phyloP scores from a whole-genome alignment of 305 asterid species.

The Petunia hybrid region DNA sequence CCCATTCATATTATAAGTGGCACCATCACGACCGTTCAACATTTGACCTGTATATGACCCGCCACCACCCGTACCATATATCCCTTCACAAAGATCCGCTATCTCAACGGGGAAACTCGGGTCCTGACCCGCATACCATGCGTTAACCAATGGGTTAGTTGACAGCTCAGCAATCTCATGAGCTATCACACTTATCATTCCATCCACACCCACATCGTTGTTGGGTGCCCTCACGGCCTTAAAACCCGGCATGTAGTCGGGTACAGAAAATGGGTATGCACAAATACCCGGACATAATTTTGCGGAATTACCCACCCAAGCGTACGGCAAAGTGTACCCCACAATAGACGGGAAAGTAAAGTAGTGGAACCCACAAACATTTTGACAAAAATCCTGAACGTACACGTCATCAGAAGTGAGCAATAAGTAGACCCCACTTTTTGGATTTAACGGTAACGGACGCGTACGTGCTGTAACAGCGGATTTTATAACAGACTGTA shows the following conservation, averaged over 20 bases:
- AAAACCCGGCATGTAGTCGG: conserved; percentile 51
- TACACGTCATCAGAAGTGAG: conserved; percentile 73
- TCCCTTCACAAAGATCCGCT: conserved; percentile 71
- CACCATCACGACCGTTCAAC: conserved; percentile 61
- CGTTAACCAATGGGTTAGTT: conserved; percentile 61
- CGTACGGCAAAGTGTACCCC: conserved; percentile 68
- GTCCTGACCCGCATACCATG: conserved; percentile 69
- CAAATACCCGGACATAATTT: conserved; percentile 57
- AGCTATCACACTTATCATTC: conserved; percentile 65
- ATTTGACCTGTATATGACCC: conserved; percentile 69
- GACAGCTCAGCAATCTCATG: conserved; percentile 67
- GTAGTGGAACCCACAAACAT: conserved; percentile 76
- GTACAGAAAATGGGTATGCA: conserved; percentile 64
- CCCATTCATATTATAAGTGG: conserved; percentile 65
- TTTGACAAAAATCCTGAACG: conserved; percentile 74
- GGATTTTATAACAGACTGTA: conserved; percentile 67
- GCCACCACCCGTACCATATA: conserved; percentile 65
- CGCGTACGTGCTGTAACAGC: conserved; percentile 66
- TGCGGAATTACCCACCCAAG: conserved; percentile 67
- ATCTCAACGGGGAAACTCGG: conserved; percentile 65
- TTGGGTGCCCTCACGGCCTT: conserved; percentile 57
- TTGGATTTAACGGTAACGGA: conserved; percentile 69
- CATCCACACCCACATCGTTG: conserved; percentile 63
- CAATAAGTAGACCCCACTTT: conserved; percentile 68
- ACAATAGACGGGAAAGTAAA: conserved; percentile 80